phyloP scores from a whole-genome alignment of 352 stramenopile genomes.

The Globisporangium lucens region DNA sequence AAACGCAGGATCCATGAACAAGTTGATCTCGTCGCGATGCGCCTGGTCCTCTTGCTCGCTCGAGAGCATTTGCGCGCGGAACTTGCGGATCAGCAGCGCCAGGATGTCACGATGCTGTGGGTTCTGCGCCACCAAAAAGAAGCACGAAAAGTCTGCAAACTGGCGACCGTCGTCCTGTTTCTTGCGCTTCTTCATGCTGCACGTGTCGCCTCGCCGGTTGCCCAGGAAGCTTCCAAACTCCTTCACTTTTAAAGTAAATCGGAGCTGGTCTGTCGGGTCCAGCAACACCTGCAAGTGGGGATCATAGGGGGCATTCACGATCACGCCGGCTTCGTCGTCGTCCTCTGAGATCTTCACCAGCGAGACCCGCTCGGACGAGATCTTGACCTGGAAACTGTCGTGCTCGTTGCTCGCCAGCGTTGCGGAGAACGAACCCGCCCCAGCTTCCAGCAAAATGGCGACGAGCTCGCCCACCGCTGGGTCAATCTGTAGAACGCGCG shows the following conservation, averaged over 20 bases:
- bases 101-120: slow-evolving; percentile 78
- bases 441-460: slow-evolving; percentile 65
- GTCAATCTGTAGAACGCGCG: slow-evolving; percentile 46
- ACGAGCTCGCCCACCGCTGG: slow-evolving; percentile 66
- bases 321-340: slow-evolving; percentile 57
- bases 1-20: slow-evolving; percentile 73
- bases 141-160: slow-evolving; percentile 56
- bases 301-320: slow-evolving; percentile 51
- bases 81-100: slow-evolving; percentile 64
- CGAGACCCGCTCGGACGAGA: slow-evolving; percentile 40
- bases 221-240: slow-evolving; percentile 75
- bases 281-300: slow-evolving; percentile 68
- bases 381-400: slow-evolving; percentile 84
- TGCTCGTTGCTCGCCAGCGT: slow-evolving; percentile 75
- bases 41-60: slow-evolving; percentile 56
- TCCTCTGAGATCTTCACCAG: slow-evolving; percentile 76
- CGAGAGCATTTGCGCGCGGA: slow-evolving; percentile 47
- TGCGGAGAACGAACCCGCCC: slow-evolving; percentile 67
- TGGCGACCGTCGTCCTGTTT: slow-evolving; percentile 5
- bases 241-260: slow-evolving; percentile 75
- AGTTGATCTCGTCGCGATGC: slow-evolving; percentile 52
- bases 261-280: slow-evolving; percentile 57
- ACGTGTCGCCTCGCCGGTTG: slow-evolving; percentile 51
- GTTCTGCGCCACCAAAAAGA: slow-evolving; percentile 77
- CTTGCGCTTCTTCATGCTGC: slow-evolving; percentile 47